Evolutionary conservation across 2,329 filamentous ascomycete species (phyloP), one percentile per base, ranked within the genome.

Genomic region (Magnaporthiopsis rhizophila): DNA sequence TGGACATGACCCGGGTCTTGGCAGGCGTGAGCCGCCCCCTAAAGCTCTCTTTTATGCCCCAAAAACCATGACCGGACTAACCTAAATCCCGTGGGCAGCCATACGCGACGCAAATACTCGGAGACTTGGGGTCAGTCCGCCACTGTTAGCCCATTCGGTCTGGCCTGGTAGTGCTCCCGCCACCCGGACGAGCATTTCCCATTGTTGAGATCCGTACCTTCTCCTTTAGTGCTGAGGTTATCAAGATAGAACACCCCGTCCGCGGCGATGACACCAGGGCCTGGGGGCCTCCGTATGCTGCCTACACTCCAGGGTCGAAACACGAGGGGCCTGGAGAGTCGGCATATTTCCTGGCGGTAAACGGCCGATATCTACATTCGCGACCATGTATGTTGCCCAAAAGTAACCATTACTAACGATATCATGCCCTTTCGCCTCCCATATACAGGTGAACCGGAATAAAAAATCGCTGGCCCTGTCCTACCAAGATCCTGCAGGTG

Each of bases 1-100:
- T 99, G 67, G 95, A 99, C 75, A 96, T 99, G 92, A 98, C 94
- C 3, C 86, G 95, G 78, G 95, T 99, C 1, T 79, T 99, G 68
- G 95, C 95, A 67, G 95, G 95, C 65, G 94, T 97, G 81, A 78
- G 89, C 18, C 15, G 9, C 53, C 45, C 45, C 45, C 18, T n/a
- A 21, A 53, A 15, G 5, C 45, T 21, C 45, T 53, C 6, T 5
- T 5, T n/a, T 9, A 21, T 6, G 45, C 21, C 21, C 38, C 5
- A 13, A 5, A 45, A 45, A 21, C 15, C 21, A 21, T 8, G 21
- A 11, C 6, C 3, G 7, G 7, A n/a, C 45, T 53, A n/a, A 59
- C 9, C 15, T 26, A 2, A 28, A 15, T 28, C 8, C 9, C 36
- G 3, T n/a, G 21, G 36, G 36, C 45, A 98, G 92, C 95, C 95